These are phyloP conservation scores for Stachybotrys elegans DNA, from an alignment of 2,329 filamentous ascomycete species.

Conservation along the genomic window DNA sequence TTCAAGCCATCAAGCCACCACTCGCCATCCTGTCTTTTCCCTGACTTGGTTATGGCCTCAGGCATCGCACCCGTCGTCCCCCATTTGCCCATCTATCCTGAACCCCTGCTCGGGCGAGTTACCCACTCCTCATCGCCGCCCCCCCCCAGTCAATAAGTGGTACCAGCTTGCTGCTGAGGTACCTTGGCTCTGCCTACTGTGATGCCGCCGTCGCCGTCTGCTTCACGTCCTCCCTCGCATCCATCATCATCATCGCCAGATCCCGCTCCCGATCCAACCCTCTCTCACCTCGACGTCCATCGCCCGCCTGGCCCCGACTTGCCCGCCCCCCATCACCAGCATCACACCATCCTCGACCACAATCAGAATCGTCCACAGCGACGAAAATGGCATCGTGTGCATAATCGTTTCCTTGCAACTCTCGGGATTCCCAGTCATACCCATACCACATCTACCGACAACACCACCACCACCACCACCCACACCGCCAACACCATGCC, in stretches of 20 bases:
- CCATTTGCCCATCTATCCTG: too few relatives aligned
- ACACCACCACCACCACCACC: too few relatives aligned
- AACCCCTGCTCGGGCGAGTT: too few relatives aligned
- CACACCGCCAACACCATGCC: slow-evolving; percentile 35
- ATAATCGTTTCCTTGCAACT: slow-evolving; percentile 21
- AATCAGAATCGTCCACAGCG: too few relatives aligned
- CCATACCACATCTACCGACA: slow-evolving; percentile 3
- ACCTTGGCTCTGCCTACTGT: neutral
- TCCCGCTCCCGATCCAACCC: neutral
- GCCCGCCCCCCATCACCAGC: slow-evolving; percentile 2
- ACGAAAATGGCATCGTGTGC: slow-evolving; percentile 34
- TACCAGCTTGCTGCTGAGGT: neutral
- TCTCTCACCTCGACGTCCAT: neutral
- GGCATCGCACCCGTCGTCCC: too few relatives aligned
- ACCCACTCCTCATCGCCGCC: neutral
- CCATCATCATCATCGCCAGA: neutral
- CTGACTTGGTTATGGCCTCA: too few relatives aligned
- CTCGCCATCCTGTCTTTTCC: too few relatives aligned
- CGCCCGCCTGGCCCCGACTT: neutral
- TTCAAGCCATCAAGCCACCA: too few relatives aligned
- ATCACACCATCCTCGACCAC: too few relatives aligned
- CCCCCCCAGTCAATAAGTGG: neutral
- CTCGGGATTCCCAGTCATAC: too few relatives aligned
- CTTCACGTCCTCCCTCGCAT: slow-evolving; percentile 1
- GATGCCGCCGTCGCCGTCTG: neutral